phyloP scores from a whole-genome alignment of 2,329 filamentous ascomycete species.

The Colletotrichum lupini region DNA sequence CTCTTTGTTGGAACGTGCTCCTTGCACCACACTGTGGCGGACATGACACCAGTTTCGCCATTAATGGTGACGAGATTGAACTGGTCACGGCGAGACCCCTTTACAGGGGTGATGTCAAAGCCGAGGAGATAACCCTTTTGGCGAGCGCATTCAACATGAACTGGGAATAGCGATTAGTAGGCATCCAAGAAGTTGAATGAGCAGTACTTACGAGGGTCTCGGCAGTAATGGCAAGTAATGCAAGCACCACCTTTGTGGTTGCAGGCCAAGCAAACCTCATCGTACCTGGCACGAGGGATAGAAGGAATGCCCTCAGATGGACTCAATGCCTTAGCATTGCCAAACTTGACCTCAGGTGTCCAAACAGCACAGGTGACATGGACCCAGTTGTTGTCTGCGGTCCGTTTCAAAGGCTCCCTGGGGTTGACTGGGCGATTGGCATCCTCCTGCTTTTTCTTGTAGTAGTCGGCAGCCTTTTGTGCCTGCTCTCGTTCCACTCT shows the following conservation, averaged over 20 bases:
- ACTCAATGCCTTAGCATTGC: constrained; percentile 82
- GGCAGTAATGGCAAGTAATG: constrained; percentile 82
- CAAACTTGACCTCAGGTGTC: constrained; percentile 93
- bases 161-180: constrained; percentile 48
- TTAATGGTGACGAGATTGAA: constrained; percentile 83
- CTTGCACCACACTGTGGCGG: constrained; percentile 91
- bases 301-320: constrained; percentile 91
- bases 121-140: constrained; percentile 85
- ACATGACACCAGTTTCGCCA: constrained; percentile 83
- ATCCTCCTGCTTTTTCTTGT: constrained; percentile 84
- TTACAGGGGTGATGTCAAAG: constrained; percentile 91
- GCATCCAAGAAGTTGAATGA: constrained; percentile 40
- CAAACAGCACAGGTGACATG: constrained; percentile 94
- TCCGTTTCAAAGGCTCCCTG: constrained; percentile 91
- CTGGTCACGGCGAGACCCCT: constrained; percentile 86
- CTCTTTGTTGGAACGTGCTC: constrained; percentile 82
- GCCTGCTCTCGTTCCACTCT: constrained; percentile 86
- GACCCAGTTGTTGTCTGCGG: constrained; percentile 97
- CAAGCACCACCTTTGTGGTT: constrained; percentile 82
- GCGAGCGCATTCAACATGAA: constrained; percentile 92
- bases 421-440: constrained; percentile 85
- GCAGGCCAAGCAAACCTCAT: constrained; percentile 86
- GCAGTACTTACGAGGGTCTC: constrained; percentile 55
- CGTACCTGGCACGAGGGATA: constrained; percentile 78
- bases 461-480: constrained; percentile 81